A percentile compares a stretch with the other conserved stretches of the same genome.
Evolutionary conservation across 148 eudicot species (phyloP).

Genomic region (Vaccinium myrtillus): DNA sequence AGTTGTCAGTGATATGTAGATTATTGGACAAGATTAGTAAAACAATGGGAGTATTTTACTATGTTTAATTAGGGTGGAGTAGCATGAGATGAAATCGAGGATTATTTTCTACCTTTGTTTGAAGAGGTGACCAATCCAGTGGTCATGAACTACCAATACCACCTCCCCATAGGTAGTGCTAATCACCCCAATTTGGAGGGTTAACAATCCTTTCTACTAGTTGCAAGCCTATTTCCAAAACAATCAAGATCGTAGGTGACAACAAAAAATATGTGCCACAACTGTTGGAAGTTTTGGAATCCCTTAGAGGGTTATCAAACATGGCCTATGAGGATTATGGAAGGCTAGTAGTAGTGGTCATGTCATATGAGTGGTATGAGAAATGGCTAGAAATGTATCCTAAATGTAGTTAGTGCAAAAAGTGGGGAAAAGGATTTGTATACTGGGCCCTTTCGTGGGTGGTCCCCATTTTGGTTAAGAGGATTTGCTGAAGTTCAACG

Average conservation of each 20-base stretch:
- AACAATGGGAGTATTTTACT: background rate
- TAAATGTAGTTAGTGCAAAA: background rate
- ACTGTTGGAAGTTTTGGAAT: background rate
- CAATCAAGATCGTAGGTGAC: background rate
- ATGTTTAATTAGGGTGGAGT: background rate
- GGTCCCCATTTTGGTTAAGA: background rate
- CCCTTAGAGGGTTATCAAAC: background rate
- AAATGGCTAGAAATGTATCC: background rate
- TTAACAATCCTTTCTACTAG: background rate
- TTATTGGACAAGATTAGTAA: background rate
- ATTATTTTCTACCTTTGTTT: background rate
- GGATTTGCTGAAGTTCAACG: background rate
- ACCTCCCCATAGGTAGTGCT: background rate
- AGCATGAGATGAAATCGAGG: background rate
- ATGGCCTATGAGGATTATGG: background rate
- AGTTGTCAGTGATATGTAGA: background rate
- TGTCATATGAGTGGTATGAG: background rate
- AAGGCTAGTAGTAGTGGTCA: background rate
- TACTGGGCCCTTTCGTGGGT: background rate
- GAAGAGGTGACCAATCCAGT: background rate
- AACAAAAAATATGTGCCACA: background rate
- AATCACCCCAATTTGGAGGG: background rate
- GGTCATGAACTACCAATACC: background rate
- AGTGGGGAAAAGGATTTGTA: background rate
- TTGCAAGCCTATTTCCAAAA: background rate